phyloP scores from a whole-genome alignment of 139 green algal species.

The Chlorella sp. region DNA sequence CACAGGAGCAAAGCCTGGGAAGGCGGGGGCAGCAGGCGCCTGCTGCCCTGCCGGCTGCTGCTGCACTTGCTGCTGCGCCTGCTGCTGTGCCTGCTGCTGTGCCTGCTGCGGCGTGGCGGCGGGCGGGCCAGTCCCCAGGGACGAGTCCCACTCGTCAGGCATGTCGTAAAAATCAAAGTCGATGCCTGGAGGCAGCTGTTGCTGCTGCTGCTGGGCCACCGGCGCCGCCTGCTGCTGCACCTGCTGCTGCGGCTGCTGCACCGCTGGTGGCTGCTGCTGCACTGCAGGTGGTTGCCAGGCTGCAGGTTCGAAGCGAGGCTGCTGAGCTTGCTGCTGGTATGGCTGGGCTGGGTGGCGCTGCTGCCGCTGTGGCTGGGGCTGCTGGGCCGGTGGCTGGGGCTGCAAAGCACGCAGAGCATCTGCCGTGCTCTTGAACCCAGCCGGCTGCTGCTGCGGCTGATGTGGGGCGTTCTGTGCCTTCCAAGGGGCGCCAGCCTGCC shows the following conservation, averaged over 20 bases:
- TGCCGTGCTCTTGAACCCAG: slow-evolving; percentile 1
- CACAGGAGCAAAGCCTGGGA: slow-evolving; percentile 9
- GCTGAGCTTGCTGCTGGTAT: not conserved
- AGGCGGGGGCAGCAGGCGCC: not conserved
- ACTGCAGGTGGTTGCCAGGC: no score
- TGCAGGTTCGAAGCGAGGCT: not conserved
- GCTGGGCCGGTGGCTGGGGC: not conserved
- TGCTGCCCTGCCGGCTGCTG: not conserved
- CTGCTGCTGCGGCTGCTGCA: not conserved
- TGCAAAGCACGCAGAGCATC: not conserved
- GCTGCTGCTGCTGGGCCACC: not conserved
- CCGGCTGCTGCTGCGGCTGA: not conserved
- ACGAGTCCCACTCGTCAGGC: no score
- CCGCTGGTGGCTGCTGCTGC: not conserved
- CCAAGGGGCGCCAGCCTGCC: not conserved
- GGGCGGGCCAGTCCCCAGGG: no score
- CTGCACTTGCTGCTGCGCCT: not conserved
- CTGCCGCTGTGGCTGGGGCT: not conserved
- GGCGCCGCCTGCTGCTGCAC: not conserved
- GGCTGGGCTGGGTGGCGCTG: not conserved
- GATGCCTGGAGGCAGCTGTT: not conserved
- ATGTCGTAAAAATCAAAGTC: no score
- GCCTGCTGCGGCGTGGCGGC: slow-evolving; percentile 8
- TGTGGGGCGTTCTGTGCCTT: not conserved
- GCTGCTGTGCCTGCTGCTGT: not conserved